Conservation (phyloP, 352 stramenopile genomes). For the Phytopythium litorale region DNA sequence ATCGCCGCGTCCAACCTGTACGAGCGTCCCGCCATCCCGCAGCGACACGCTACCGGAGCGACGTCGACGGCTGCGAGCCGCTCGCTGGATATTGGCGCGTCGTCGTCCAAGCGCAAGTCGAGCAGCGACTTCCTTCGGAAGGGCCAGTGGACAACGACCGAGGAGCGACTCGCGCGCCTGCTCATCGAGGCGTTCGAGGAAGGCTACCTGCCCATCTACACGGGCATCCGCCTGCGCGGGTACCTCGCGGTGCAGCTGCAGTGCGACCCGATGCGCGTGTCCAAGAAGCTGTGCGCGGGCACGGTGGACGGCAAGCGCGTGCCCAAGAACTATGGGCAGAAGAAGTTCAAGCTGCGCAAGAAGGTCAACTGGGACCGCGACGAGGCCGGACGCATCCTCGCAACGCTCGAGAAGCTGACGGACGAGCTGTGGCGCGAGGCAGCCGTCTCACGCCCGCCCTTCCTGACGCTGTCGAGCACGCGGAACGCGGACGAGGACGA, state of each 20-base stretch:
- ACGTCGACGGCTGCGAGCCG: not conserved
- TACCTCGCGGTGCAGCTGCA: slow-evolving; percentile 77
- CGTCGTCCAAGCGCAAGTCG: slow-evolving; percentile 27
- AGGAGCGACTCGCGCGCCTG: slow-evolving; percentile 50
- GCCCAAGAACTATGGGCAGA: slow-evolving; percentile 77
- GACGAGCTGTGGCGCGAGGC: slow-evolving; percentile 56
- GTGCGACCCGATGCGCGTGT: slow-evolving; percentile 80
- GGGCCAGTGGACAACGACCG: slow-evolving; percentile 66
- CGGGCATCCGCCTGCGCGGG: slow-evolving; percentile 62
- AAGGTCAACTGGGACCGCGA: slow-evolving; percentile 52
- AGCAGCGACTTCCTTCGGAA: slow-evolving; percentile 70
- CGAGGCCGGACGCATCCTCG: slow-evolving; percentile 33
- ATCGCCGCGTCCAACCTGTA: not conserved
- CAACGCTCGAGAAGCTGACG: slow-evolving; percentile 45
- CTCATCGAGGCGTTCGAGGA: slow-evolving; percentile 75
- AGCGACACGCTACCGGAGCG: not conserved
- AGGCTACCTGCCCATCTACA: slow-evolving; percentile 71
- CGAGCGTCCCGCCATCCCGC: not conserved
- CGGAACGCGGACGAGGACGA: slow-evolving; percentile 32
- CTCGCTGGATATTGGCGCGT: not conserved
- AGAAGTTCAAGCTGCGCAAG: slow-evolving; percentile 72
- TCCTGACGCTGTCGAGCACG: slow-evolving; percentile 65
- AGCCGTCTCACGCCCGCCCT: slow-evolving; percentile 37
- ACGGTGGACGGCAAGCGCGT: slow-evolving; percentile 64
- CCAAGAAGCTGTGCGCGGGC: slow-evolving; percentile 76